Base-by-base conservation (phyloP, 441 rosid genomes). In the Adansonia grandidieri region DNA sequence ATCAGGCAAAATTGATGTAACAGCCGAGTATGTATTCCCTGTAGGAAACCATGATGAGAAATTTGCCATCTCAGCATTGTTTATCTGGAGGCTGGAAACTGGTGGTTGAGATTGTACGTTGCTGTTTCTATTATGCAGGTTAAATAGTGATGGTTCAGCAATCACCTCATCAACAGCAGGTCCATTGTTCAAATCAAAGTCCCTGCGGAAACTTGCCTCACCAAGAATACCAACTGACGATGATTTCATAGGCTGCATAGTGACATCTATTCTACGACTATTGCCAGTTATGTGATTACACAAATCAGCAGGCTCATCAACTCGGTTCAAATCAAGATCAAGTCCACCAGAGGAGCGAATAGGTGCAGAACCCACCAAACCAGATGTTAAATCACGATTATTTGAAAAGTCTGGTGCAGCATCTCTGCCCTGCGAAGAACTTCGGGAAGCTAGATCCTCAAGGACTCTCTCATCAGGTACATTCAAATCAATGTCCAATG, bases 161-260 rank as follows among this genome's bases (percentile, higher is more conserved):
- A 50, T 68, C 47, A 20, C 79, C 69, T 93, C 98, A 80, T 92
- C 98, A 63, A 71, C 83, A 74, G 80, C 80, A 7, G 99, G 99
- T 48, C 98, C 99, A 88, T 96, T 92, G 73, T 96, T 96, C 90
- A 96, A 84, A 83, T 96, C 99, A 64, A 96, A 92, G 78, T 91
- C 96, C 80, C 92, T 88, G 78, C 71, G 82, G 10, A 82, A 80
- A 67, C 80, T 85, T 22, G 66, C 74, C 73, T 82, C 89, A 47
- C 86, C 84, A 72, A 70, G 84, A 62, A 81, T 53, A 80, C 87
- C 85, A 68, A 74, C 83, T 24, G 91, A 77, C 5, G 83, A 77
- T 60, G 88, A 77, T 64, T 84, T 88, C 10, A 64, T 73, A 45
- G 86, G 82, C 74, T 71, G 86, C 78, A 82, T 74, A 11, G 79